phyloP scores from a whole-genome alignment of 2,329 filamentous ascomycete species.

The Ophiostoma piceae region DNA sequence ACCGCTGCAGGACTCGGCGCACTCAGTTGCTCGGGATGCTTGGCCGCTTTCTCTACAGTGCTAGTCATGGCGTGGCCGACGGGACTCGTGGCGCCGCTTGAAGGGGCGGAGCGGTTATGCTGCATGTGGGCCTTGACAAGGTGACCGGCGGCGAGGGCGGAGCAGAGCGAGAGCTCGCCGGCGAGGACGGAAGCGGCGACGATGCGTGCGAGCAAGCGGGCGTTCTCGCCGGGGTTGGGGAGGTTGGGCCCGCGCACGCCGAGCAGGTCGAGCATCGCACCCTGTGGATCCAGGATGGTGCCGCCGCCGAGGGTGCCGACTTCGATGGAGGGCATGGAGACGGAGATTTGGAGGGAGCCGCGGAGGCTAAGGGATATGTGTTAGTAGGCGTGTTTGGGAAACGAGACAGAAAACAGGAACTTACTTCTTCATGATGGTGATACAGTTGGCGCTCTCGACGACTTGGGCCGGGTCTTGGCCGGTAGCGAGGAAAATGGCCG shows the following conservation, averaged over 20 bases:
- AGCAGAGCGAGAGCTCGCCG: slow-evolving; percentile 87
- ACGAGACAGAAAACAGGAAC: background rate
- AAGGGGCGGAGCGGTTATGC: slow-evolving; percentile 69
- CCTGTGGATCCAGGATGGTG: slow-evolving; percentile 92
- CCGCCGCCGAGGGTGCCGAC: slow-evolving; percentile 95
- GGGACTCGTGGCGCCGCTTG: slow-evolving; percentile 38
- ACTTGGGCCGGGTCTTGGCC: slow-evolving; percentile 97
- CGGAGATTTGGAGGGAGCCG: slow-evolving; percentile 89
- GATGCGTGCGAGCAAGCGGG: slow-evolving; percentile 80
- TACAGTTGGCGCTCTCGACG: slow-evolving; percentile 94
- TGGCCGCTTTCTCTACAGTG: slow-evolving; percentile 18
- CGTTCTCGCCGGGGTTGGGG: slow-evolving; percentile 84
- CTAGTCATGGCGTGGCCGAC: slow-evolving; percentile 48
- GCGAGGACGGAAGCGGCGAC: slow-evolving; percentile 86
- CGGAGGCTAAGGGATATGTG: slow-evolving; percentile 45
- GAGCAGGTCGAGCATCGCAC: slow-evolving; percentile 92
- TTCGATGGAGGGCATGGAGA: slow-evolving; percentile 97
- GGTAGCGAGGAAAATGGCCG: slow-evolving; percentile 89
- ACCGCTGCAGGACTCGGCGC: slow-evolving; percentile 27
- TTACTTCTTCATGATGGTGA: slow-evolving; percentile 91
- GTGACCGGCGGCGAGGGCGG: slow-evolving; percentile 87
- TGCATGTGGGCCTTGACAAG: slow-evolving; percentile 91
- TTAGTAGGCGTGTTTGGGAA: background rate
- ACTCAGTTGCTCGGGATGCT: slow-evolving; percentile 1
- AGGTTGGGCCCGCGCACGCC: slow-evolving; percentile 88